phyloP scores from a whole-genome alignment of 2,329 filamentous ascomycete species.

The Dactylellina parvicollis region DNA sequence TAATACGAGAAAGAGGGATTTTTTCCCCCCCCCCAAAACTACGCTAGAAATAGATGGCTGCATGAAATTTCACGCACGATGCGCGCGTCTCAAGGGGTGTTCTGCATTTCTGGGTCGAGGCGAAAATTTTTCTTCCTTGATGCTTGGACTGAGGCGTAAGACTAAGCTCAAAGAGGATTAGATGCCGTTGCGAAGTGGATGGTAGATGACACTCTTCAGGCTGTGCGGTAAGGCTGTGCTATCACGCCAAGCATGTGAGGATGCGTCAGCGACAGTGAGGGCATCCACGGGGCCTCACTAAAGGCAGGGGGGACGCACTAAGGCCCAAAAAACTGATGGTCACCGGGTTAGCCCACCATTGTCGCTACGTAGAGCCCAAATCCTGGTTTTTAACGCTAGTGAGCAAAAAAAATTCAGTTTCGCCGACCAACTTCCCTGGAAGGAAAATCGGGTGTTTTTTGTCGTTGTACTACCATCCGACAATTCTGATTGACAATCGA shows the following conservation, averaged over 20 bases:
- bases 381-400: slow-evolving; percentile 12
- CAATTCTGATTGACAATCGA: slow-evolving; percentile 30
- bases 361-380: slow-evolving; percentile 19
- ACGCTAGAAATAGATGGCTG: slow-evolving; percentile 26
- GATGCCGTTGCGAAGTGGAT: slow-evolving; percentile 43
- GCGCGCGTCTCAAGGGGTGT: slow-evolving; percentile 26
- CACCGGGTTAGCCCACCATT: slow-evolving; percentile 14
- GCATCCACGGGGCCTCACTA: slow-evolving; percentile 14
- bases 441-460: slow-evolving; percentile 27
- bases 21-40: neutral
- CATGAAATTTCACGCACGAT: slow-evolving; percentile 38
- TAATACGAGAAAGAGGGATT: slow-evolving; percentile 7
- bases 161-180: slow-evolving; percentile 17
- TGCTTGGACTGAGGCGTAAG: slow-evolving; percentile 5
- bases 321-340: slow-evolving; percentile 1
- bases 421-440: slow-evolving; percentile 50
- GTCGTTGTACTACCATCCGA: slow-evolving; percentile 21
- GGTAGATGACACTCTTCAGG: slow-evolving; percentile 37
- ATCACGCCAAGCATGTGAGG: slow-evolving; percentile 37
- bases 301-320: slow-evolving; percentile 2
- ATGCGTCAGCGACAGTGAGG: slow-evolving; percentile 37
- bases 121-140: slow-evolving; percentile 18
- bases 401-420: slow-evolving; percentile 45
- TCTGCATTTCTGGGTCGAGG: slow-evolving; percentile 6
- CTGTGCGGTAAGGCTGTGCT: slow-evolving; percentile 52